Base-by-base conservation (phyloP, 2,329 filamentous ascomycete genomes). In the Aspergillus vadensis region DNA sequence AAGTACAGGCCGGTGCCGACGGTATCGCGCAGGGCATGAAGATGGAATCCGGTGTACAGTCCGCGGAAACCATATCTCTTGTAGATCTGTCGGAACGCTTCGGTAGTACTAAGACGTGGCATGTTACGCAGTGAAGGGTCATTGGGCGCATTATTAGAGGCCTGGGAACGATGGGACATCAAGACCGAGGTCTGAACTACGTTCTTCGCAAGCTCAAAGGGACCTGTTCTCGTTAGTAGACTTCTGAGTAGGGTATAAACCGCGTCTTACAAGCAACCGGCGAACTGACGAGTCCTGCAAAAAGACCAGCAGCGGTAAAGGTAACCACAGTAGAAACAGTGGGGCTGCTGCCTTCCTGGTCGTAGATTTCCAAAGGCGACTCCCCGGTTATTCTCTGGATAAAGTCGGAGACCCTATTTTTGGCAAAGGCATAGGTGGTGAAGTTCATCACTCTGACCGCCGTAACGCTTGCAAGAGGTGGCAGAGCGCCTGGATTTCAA, bases 111-210 rank as follows among this genome's bases (percentile, higher is more conserved):
- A 5, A 81, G 68, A 25, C 79, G 75, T 15, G 76, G 77, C 52
- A 75, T 72, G 59, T 63, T 66, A 21, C 76, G 76, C 50, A 79
- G 63, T 4, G 70, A 70, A 21, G 68, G 69, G 57, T 78, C 72
- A 19, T 67, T 66, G 30, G 69, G 68, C 3, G 73, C 75, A 55
- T 72, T 72, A 0, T 74, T 69, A 7, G 74, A 71, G 6, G 76
- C 77, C 63, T 74, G 72, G 38, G 75, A 70, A 32, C 77, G 71
- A 41, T 79, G 75, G 8, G 77, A 75, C 62, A 81, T 77, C 50
- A 81, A 67, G 36, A 81, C 79, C 1, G 79, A 81, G 8, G 79
- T 80, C 65, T 81, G 79, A 15, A 80, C 78, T 5, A 80, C 79
- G 59, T 81, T 81, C 66, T 81, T 81, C 53, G 79, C 76, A 36